A percentile compares a stretch with the other conserved stretches of the same genome.
These are phyloP conservation scores for Mycena kentingensis DNA, from an alignment of 768 basidiomycete species.

Conservation along the genomic window DNA sequence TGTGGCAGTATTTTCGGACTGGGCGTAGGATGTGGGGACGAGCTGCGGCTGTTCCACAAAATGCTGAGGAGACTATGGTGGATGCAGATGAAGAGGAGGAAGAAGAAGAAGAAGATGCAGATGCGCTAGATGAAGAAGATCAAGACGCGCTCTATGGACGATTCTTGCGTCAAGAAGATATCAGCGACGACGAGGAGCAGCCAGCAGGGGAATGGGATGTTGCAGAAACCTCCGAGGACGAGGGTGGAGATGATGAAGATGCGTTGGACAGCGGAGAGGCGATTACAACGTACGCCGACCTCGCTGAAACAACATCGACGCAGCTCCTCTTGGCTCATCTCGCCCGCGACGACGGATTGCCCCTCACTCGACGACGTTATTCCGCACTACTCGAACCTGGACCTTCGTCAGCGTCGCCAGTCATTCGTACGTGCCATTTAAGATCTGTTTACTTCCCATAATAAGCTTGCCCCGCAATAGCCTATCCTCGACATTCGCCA, in stretches of 20 bases:
- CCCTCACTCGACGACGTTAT: slow-evolving; percentile 57
- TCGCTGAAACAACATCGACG: slow-evolving; percentile 38
- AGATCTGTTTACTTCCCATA: neutral
- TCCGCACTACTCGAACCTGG: slow-evolving; percentile 34
- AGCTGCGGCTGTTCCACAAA: neutral
- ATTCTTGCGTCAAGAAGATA: slow-evolving; percentile 23
- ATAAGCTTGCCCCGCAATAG: neutral
- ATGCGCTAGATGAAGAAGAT: slow-evolving; percentile 6
- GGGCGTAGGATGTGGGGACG: slow-evolving; percentile 11
- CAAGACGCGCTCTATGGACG: slow-evolving; percentile 10
- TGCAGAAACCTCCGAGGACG: slow-evolving; percentile 10
- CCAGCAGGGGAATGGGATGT: slow-evolving; percentile 8
- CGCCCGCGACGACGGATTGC: slow-evolving; percentile 38
- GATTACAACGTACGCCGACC: slow-evolving; percentile 54
- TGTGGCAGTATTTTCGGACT: slow-evolving; percentile 9
- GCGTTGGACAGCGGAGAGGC: slow-evolving; percentile 45
- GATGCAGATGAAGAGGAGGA: slow-evolving; percentile 3
- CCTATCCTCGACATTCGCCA: slow-evolving; percentile 26
- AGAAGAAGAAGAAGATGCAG: slow-evolving; percentile 10
- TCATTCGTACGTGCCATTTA: slow-evolving; percentile 6
- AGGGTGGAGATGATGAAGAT: slow-evolving; percentile 23
- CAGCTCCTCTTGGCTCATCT: slow-evolving; percentile 60
- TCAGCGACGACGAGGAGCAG: slow-evolving; percentile 18
- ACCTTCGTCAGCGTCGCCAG: slow-evolving; percentile 20
- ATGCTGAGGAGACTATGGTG: neutral